Evolutionary conservation across 352 stramenopile genomes (phyloP).

Genomic region (Elongisporangium undulatum): DNA sequence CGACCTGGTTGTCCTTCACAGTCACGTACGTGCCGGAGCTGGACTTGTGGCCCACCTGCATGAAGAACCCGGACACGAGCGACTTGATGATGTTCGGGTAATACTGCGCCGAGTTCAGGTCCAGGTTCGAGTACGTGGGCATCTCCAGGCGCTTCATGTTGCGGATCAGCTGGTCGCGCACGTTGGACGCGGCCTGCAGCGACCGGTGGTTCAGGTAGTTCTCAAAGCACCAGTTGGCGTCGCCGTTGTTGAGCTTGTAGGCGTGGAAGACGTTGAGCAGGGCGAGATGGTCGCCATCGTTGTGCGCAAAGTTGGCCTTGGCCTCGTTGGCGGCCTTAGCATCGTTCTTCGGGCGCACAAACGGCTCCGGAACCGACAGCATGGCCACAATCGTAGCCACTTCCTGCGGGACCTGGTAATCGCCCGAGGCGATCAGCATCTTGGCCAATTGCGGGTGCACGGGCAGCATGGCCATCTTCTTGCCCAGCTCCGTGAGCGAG

Average conservation of each 20-base stretch:
- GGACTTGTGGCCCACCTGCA: conserved; percentile 92
- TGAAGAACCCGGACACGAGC: conserved; percentile 97
- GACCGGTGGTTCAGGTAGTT: conserved; percentile 98
- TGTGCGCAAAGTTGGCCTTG: conserved; percentile 94
- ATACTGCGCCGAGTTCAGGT: conserved; percentile 84
- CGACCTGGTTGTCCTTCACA: conserved; percentile 99
- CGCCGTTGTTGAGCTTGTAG: conserved; percentile 91
- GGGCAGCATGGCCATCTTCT: conserved; percentile 95
- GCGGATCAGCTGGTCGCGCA: conserved; percentile 95
- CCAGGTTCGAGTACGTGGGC: conserved; percentile 63
- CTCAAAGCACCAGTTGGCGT: conserved; percentile 96
- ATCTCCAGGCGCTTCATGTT: conserved; percentile 95
- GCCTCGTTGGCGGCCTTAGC: conserved; percentile 96
- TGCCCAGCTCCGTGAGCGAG: conserved; percentile 90
- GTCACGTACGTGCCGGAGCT: conserved; percentile 95
- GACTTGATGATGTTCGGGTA: conserved; percentile 93
- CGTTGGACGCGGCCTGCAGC: conserved; percentile 92
- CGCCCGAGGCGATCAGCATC: conserved; percentile 93
- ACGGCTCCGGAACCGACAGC: conserved; percentile 92
- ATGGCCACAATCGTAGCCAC: conserved; percentile 97
- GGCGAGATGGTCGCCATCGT: conserved; percentile 97
- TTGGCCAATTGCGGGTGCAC: conserved; percentile 98
- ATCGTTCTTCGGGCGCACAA: conserved; percentile 95
- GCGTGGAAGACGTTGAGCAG: conserved; percentile 97
- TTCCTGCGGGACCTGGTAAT: conserved; percentile 96